Conservation (phyloP, 1,139 yeast genomes). For the Taiozyma onychis region DNA sequence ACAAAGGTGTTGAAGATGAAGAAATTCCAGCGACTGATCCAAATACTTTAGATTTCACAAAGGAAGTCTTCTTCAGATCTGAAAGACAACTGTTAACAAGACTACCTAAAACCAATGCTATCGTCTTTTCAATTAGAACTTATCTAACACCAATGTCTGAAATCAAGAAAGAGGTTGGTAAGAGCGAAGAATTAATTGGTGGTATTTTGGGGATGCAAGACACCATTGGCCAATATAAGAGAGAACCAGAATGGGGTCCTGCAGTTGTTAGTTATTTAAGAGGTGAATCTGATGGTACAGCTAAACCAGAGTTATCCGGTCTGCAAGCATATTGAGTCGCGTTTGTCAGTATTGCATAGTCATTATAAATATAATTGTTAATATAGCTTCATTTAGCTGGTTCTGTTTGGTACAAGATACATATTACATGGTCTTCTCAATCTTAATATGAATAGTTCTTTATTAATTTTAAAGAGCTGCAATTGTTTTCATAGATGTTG, state of each 20-base stretch:
- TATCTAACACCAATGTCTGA: constrained; percentile 56
- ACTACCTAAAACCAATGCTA: constrained; percentile 55
- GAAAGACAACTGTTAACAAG: constrained; percentile 68
- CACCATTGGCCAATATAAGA: constrained; percentile 53
- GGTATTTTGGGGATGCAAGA: constrained; percentile 61
- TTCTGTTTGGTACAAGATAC: too few species aligned
- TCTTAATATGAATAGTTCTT: too few species aligned
- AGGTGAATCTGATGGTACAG: constrained; percentile 23
- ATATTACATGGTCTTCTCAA: too few species aligned
- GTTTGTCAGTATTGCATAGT: background rate
- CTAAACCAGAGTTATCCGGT: constrained; percentile 14
- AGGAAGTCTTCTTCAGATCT: constrained; percentile 49
- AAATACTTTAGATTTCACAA: constrained; percentile 36
- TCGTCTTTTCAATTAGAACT: constrained; percentile 59
- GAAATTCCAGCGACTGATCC: constrained; percentile 26
- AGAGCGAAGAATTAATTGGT: constrained; percentile 37
- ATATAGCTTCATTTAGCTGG: background rate
- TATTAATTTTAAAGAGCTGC: too few species aligned
- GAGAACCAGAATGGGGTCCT: constrained; percentile 57
- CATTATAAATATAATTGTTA: background rate
- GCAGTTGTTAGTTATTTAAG: constrained; percentile 47
- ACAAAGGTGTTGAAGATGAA: constrained; percentile 40
- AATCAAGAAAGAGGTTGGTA: constrained; percentile 47
- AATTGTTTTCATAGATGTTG: too few species aligned
- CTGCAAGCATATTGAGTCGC: background rate